These are phyloP conservation scores for Vaccinium macrocarpon DNA, from an alignment of 148 eudicot genomes.

Conservation along the genomic window DNA sequence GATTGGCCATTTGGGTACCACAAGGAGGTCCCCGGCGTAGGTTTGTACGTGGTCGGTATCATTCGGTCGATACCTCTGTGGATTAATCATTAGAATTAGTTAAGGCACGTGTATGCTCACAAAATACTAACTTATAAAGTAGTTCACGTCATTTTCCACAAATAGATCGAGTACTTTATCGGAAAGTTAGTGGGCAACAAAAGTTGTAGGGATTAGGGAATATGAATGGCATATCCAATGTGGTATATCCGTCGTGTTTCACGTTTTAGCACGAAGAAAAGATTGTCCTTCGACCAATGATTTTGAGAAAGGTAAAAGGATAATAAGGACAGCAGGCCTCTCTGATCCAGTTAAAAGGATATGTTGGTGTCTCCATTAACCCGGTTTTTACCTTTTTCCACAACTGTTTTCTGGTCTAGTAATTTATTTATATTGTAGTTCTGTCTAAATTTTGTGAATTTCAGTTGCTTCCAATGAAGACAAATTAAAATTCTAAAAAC, in stretches of 20 bases:
- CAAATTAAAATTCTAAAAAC: neutral
- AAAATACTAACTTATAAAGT: neutral
- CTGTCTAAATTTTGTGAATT: neutral
- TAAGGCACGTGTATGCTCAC: neutral
- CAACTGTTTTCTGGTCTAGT: neutral
- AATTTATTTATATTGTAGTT: neutral
- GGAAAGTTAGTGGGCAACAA: neutral
- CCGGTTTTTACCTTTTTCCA: neutral
- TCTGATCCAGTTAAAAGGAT: neutral
- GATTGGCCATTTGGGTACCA: too few relatives aligned
- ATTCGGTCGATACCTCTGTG: too few relatives aligned
- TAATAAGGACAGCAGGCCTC: neutral
- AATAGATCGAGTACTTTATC: neutral
- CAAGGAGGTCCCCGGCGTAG: too few relatives aligned
- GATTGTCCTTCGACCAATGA: neutral
- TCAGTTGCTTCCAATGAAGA: too few relatives aligned
- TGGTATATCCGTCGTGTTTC: neutral
- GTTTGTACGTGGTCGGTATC: too few relatives aligned
- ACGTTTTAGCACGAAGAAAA: neutral
- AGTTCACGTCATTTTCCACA: neutral
- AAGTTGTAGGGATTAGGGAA: neutral
- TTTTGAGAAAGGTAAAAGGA: neutral
- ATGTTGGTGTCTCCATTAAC: neutral
- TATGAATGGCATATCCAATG: neutral
- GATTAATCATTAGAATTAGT: neutral